phyloP scores from a whole-genome alignment of 495 filamentous ascomycete species.

The Penicillium chermesinum region DNA sequence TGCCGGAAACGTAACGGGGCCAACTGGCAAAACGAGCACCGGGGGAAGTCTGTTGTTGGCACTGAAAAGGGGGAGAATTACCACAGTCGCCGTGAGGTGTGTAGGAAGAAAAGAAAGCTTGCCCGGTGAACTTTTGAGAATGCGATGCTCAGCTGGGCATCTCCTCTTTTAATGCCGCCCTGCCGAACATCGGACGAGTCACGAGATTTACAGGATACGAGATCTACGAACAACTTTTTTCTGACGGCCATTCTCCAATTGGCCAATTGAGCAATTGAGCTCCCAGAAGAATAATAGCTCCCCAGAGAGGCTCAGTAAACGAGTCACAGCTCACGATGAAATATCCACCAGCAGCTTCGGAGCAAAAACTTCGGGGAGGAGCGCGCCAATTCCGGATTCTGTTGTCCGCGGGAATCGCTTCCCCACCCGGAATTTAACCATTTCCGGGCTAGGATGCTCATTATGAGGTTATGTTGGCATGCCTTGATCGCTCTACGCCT shows the following conservation, averaged over 20 bases:
- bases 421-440: background rate
- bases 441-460: background rate
- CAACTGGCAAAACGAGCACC: conserved; percentile 2
- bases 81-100: conserved; percentile 8
- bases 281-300: too few relatives aligned
- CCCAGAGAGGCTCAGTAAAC: background rate
- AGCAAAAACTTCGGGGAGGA: conserved; percentile 2
- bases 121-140: conserved; percentile 24
- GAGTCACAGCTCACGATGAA: conserved; percentile 1
- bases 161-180: conserved; percentile 18
- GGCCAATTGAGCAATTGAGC: background rate
- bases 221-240: background rate
- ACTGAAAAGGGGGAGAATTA: conserved; percentile 16
- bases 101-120: conserved; percentile 31
- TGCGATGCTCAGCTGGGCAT: background rate
- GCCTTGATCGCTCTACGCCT: too few relatives aligned
- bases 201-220: conserved; percentile 17
- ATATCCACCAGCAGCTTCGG: conserved; percentile 14
- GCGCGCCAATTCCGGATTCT: background rate
- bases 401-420: background rate
- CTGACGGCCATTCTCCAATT: too few relatives aligned
- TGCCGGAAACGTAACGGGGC: conserved; percentile 29
- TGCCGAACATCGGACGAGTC: conserved; percentile 30
- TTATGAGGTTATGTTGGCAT: too few relatives aligned
- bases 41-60: conserved; percentile 1